Conservation (phyloP, 2,329 filamentous ascomycete species). For the Penicillium griseofulvum region DNA sequence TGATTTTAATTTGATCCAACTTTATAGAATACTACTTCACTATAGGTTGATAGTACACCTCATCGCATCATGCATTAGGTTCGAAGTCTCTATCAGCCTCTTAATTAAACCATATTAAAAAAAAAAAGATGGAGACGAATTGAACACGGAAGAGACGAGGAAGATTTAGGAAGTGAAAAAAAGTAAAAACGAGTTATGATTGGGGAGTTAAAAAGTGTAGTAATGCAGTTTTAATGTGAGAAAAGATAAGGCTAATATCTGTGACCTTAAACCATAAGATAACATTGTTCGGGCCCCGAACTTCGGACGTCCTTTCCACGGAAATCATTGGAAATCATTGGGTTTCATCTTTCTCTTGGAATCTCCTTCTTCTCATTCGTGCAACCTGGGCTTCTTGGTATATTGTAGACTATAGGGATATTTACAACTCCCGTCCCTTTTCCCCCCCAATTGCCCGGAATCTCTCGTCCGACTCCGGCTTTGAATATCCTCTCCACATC, state of each 20-base stretch:
- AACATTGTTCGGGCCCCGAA: conserved; percentile 31
- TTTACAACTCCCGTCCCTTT: conserved; percentile 9
- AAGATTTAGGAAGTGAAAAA: conserved; percentile 5
- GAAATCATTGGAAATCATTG: conserved; percentile 10
- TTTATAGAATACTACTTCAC: neutral
- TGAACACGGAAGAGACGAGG: conserved; percentile 19
- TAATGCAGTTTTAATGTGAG: conserved; percentile 6
- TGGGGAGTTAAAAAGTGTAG: conserved; percentile 14
- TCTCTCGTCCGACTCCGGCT: conserved; percentile 36
- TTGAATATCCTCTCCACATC: conserved; percentile 9
- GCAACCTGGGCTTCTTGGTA: conserved; percentile 12
- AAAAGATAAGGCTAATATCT: conserved; percentile 37
- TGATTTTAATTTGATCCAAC: neutral
- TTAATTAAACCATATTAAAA: too few species aligned
- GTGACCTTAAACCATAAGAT: conserved; percentile 39
- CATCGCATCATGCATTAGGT: conserved; percentile 9
- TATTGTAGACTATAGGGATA: conserved; percentile 3
- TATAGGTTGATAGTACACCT: neutral
- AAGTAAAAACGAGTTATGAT: conserved; percentile 9
- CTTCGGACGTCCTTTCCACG: conserved; percentile 31
- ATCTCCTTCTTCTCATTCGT: conserved; percentile 9
- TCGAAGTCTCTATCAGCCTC: neutral
- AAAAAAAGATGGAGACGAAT: conserved; percentile 13
- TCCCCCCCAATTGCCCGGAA: conserved; percentile 14
- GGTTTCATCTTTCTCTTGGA: neutral